Conservation (phyloP, 129 eudicot species). For the Dittrichia graveolens region DNA sequence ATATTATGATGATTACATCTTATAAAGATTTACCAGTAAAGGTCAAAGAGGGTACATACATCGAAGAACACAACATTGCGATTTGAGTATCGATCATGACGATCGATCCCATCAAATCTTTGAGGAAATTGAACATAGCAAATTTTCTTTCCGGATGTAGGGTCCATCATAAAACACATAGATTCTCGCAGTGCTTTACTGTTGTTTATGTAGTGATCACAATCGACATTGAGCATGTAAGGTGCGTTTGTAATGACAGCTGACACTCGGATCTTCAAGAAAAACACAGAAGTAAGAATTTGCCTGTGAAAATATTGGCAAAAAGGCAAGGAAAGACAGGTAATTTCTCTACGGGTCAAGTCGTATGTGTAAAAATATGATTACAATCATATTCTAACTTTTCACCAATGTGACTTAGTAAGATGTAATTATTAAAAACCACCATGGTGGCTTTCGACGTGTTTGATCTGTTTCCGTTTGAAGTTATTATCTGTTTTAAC, state of each 20-base stretch:
- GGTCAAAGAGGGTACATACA: conserved; percentile 47
- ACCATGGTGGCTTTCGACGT: too few species aligned
- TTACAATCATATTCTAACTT: too few species aligned
- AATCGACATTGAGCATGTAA: conserved; percentile 83
- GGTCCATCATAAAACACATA: conserved; percentile 97
- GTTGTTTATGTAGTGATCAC: conserved; percentile 94
- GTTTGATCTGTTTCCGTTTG: too few species aligned
- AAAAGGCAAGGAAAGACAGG: not conserved
- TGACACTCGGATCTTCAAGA: conserved; percentile 66
- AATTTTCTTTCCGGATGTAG: conserved; percentile 81
- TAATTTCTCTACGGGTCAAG: not conserved
- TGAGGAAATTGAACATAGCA: conserved; percentile 92
- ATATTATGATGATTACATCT: not conserved
- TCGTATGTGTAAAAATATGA: not conserved
- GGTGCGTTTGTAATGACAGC: conserved; percentile 96
- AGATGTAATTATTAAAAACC: too few species aligned
- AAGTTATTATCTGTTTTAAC: not conserved
- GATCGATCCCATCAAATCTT: conserved; percentile 90
- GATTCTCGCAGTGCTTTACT: conserved; percentile 84
- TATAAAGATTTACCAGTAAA: not conserved
- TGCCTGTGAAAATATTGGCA: not conserved
- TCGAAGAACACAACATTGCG: conserved; percentile 92
- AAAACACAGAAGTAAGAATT: conserved; percentile 21
- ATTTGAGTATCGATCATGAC: conserved; percentile 88
- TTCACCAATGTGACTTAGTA: too few species aligned